Conservation (phyloP, 371 early-diverging fungal species). For the Haplosporangium sp. region DNA sequence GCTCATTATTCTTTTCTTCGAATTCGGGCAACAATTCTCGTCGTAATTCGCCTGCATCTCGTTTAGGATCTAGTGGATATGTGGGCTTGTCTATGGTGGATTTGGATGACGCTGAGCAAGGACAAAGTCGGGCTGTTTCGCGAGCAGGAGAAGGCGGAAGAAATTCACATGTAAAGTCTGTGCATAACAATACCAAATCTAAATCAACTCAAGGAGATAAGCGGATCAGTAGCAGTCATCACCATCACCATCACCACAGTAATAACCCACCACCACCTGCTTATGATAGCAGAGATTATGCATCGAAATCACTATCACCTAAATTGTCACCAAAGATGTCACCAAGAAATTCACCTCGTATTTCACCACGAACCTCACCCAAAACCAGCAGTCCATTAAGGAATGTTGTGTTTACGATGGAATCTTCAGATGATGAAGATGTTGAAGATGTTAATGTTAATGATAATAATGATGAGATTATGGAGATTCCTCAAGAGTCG, state of each 20-base stretch:
- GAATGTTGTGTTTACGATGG: constrained; percentile 48
- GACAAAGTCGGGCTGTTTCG: constrained; percentile 26
- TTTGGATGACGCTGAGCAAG: constrained; percentile 47
- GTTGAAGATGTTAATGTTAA: too few relatives aligned
- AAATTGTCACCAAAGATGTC: constrained; percentile 15
- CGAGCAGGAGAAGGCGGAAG: constrained; percentile 26
- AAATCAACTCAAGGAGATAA: constrained; percentile 4
- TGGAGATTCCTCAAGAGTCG: constrained; percentile 7
- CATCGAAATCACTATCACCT: constrained; percentile 28
- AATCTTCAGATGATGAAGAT: constrained; percentile 40
- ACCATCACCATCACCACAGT: constrained; percentile 10
- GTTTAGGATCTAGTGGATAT: constrained; percentile 38
- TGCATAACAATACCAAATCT: not conserved
- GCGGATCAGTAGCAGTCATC: not conserved
- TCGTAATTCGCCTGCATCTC: constrained; percentile 1
- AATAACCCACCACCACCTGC: constrained; percentile 6
- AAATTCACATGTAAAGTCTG: constrained; percentile 1
- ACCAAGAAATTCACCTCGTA: constrained; percentile 26
- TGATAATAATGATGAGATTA: not conserved
- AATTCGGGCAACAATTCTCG: not conserved
- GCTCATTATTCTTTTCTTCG: constrained; percentile 22
- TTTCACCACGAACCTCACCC: constrained; percentile 37
- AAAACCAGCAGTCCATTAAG: constrained; percentile 48
- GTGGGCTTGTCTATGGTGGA: constrained; percentile 46
- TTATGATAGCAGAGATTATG: constrained; percentile 9